Base-by-base conservation (phyloP, 495 filamentous ascomycete species). In the Penicillium macrosclerotiorum region DNA sequence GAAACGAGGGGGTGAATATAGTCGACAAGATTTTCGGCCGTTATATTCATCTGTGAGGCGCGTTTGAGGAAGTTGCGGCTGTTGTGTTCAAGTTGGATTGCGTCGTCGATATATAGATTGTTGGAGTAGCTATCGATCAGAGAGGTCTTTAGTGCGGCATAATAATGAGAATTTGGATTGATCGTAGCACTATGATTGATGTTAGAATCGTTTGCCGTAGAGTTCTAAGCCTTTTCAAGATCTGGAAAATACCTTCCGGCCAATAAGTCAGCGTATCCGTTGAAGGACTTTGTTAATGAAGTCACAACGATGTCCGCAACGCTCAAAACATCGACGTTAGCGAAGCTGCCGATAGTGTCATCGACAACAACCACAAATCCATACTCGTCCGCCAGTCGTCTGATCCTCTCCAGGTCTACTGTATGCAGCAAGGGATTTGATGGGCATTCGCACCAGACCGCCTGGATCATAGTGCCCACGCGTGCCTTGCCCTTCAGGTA, bases 321-420 rank as follows among this genome's bases (percentile, higher is more conserved):
- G 0, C 27, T 39, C 9, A 64, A 17, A 0, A 68, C 25, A 45
- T 77, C 68, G 17, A 77, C 53, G 44, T 81, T 81, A 47, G 62
- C 65, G n/a, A 71, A 73, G 4, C 64, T 73, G 2, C 65, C 73
- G 19, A 76, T 52, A 0, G 75, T 79, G 8, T 80, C 76, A 54
- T 80, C 77, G 8, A 68, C 48, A 1, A 77, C 67, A 1, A 77
- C 31, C 22, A 68, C 44, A 54, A 79, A 72, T n/a, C 49, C 52
- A 51, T 73, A 68, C 39, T 68, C 62, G 33, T 73, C 57, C 1
- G 76, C 63, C 22, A 73, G 37, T 0, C 25, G 11, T 7, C 55
- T 54, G 25, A 80, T 45, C n/a, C 73, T 50, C 12, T 41, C 27
- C n/a, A 81, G 13, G 53, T 80, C 67, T 5, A 64, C 52, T 13